Conservation (phyloP, 306 rosid genomes). For the Sicyos baderoa region DNA sequence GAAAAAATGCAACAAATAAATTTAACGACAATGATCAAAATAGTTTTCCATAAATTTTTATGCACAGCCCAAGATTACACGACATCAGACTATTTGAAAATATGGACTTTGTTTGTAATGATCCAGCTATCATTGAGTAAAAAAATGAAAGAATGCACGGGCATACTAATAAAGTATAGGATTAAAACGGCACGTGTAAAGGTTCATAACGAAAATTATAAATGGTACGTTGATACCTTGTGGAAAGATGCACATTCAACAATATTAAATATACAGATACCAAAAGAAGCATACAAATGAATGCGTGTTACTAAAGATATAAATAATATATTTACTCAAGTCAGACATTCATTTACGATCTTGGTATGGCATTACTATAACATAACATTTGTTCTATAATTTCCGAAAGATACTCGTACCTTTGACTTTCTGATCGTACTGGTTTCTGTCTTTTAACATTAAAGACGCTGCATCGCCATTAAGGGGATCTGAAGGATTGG, state of each 20-base stretch:
- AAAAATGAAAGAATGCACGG: too few relatives aligned
- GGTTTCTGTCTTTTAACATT: constrained; percentile 80
- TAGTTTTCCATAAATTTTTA: background rate
- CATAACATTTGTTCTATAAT: background rate
- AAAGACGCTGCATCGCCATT: constrained; percentile 94
- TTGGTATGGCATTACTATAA: background rate
- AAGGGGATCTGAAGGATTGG: constrained; percentile 94
- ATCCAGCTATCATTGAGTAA: too few relatives aligned
- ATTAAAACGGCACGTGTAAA: background rate
- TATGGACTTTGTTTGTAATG: too few relatives aligned
- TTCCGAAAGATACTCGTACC: constrained; percentile 34
- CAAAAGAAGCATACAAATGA: background rate
- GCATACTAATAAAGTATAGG: background rate
- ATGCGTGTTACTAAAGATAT: too few relatives aligned
- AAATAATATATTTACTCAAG: too few relatives aligned
- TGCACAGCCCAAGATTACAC: background rate
- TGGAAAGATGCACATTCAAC: background rate
- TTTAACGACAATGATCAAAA: background rate
- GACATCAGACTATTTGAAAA: background rate
- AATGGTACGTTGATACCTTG: background rate
- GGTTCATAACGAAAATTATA: background rate
- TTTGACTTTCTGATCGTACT: constrained; percentile 85
- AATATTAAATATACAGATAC: background rate
- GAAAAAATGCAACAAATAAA: background rate
- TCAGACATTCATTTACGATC: background rate